Evolutionary conservation across 164 flowering plant genomes (phyloP).

Genomic region (Santalum album): DNA sequence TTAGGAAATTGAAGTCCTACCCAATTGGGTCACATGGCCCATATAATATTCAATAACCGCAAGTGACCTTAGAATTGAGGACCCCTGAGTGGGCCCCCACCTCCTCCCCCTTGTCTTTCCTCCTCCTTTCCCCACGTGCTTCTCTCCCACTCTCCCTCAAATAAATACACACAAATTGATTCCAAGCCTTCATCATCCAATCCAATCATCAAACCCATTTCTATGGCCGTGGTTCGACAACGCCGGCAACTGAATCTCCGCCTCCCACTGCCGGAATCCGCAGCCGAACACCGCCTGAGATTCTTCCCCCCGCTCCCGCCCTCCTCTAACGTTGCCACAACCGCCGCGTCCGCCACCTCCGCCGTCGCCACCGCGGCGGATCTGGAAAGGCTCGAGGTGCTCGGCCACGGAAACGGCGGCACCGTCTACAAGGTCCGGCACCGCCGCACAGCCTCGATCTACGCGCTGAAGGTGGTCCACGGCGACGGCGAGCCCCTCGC

Average conservation of each 20-base stretch:
- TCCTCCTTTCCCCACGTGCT: neutral
- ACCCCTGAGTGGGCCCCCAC: too few relatives aligned
- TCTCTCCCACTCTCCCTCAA: neutral
- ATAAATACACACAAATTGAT: too few relatives aligned
- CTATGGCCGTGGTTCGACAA: neutral
- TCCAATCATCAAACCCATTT: too few relatives aligned
- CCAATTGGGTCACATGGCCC: too few relatives aligned
- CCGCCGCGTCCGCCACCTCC: conserved; percentile 8
- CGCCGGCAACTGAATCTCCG: neutral
- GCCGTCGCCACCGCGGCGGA: conserved; percentile 23
- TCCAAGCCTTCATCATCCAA: too few relatives aligned
- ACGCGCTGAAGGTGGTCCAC: conserved; percentile 34
- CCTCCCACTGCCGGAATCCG: neutral
- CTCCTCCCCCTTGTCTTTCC: too few relatives aligned
- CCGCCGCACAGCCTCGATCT: conserved; percentile 15
- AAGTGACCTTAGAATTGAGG: too few relatives aligned
- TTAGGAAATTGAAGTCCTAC: too few relatives aligned
- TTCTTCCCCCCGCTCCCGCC: neutral
- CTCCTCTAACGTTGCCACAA: neutral
- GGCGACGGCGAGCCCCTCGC: conserved; percentile 8
- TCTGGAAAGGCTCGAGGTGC: conserved; percentile 31
- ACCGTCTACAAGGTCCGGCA: conserved; percentile 41
- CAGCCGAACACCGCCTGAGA: neutral
- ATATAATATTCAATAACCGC: too few relatives aligned
- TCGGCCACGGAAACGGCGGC: conserved; percentile 44